phyloP scores from a whole-genome alignment of 176 grass and related monocot genomes.

The Aechmea fasciata region DNA sequence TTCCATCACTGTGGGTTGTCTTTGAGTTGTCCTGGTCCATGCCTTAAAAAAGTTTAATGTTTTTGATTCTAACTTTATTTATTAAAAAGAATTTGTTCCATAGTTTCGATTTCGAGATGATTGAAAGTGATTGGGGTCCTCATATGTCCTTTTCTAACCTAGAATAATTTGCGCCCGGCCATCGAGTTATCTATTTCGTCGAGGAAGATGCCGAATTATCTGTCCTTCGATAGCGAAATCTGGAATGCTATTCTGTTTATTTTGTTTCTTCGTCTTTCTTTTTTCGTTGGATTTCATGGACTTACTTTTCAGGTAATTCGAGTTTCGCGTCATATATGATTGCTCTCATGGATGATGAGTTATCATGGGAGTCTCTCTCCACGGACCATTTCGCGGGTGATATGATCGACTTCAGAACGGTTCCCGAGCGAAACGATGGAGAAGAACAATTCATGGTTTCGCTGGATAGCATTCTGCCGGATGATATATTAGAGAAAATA shows the following conservation, averaged over 20 bases:
- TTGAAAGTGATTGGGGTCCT: background rate
- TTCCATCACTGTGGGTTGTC: no score
- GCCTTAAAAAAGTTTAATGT: background rate
- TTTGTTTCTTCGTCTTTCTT: background rate
- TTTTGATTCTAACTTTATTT: no score
- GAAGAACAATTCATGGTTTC: slow-evolving; percentile 35
- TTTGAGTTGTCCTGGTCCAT: no score
- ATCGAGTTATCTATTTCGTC: background rate
- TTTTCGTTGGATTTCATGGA: background rate
- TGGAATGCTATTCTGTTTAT: background rate
- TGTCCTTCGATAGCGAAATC: background rate
- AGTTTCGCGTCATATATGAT: background rate
- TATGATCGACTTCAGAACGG: slow-evolving; percentile 21
- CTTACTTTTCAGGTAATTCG: slow-evolving; percentile 33
- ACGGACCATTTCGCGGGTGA: slow-evolving; percentile 23
- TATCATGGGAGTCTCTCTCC: slow-evolving; percentile 32
- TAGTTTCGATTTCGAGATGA: background rate
- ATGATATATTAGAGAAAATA: slow-evolving; percentile 80
- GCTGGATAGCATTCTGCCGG: slow-evolving; percentile 51
- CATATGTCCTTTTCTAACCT: background rate
- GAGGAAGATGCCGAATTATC: background rate
- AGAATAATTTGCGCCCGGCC: background rate
- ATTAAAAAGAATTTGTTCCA: background rate
- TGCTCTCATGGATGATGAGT: slow-evolving; percentile 37
- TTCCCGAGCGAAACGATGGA: slow-evolving; percentile 23